phyloP scores from a whole-genome alignment of 2,329 filamentous ascomycete species.

The Alternaria conjuncta region DNA sequence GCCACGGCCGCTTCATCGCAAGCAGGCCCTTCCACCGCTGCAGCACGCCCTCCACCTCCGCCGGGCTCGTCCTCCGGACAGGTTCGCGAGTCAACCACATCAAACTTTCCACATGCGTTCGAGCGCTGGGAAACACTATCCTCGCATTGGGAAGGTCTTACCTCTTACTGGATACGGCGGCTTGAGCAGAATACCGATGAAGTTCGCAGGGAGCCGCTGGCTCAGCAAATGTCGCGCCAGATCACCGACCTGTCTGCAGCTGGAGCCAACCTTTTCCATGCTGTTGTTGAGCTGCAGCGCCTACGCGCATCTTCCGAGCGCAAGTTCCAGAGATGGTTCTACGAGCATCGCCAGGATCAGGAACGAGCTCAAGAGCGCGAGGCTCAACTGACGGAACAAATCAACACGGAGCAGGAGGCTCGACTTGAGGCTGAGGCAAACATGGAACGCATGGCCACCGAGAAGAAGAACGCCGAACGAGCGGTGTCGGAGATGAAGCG shows the following conservation, averaged over 20 bases:
- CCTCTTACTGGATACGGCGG: conserved; percentile 94
- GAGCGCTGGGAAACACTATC: conserved; percentile 97
- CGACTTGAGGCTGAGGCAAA: conserved; percentile 71
- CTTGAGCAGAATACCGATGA: conserved; percentile 90
- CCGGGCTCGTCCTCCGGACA: conserved; percentile 36
- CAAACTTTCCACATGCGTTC: conserved; percentile 93
- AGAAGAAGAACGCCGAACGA: conserved; percentile 74
- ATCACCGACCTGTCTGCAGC: conserved; percentile 97
- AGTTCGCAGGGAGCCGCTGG: conserved; percentile 80
- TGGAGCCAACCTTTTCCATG: conserved; percentile 95
- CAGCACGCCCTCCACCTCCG: conserved; percentile 31
- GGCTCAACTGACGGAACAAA: conserved; percentile 71
- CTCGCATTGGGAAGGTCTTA: conserved; percentile 97
- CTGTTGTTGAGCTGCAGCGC: conserved; percentile 93
- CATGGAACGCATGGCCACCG: conserved; percentile 70
- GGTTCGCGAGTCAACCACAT: conserved; percentile 52
- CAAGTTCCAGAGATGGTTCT: conserved; percentile 99
- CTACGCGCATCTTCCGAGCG: conserved; percentile 93
- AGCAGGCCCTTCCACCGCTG: conserved; percentile 34
- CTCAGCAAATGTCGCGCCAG: conserved; percentile 87
- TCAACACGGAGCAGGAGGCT: conserved; percentile 76
- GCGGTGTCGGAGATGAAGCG: conserved; percentile 88
- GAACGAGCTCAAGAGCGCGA: conserved; percentile 84
- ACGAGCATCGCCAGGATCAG: conserved; percentile 87
- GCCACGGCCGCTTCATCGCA: conserved; percentile 41